phyloP scores from a whole-genome alignment of 1,284 basidiomycete genomes.

The Trichosporon faecale region DNA sequence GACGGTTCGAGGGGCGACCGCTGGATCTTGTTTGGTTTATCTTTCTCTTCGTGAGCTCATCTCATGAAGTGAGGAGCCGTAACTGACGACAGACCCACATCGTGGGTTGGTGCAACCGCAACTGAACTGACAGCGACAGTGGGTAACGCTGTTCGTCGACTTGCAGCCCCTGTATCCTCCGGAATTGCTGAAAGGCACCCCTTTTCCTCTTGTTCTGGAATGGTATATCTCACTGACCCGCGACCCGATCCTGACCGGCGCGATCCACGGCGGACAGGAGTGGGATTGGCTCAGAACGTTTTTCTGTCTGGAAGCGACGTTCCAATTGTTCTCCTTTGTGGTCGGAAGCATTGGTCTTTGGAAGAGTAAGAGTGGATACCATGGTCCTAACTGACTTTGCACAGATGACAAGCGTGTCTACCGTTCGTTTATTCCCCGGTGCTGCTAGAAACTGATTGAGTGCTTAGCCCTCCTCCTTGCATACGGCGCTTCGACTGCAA shows the following conservation, averaged over 20 bases:
- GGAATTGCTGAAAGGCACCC: slow-evolving; percentile 27
- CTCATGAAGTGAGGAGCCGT: not conserved
- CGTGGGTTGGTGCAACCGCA: not conserved
- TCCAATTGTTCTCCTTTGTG: slow-evolving; percentile 74
- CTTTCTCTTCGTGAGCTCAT: slow-evolving; percentile 37
- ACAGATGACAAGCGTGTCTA: slow-evolving; percentile 46
- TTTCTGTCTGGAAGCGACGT: slow-evolving; percentile 54
- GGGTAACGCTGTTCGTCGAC: slow-evolving; percentile 38
- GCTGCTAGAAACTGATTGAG: slow-evolving; percentile 18
- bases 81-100: slow-evolving; percentile 12
- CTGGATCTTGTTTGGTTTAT: slow-evolving; percentile 42
- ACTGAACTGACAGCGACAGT: not conserved
- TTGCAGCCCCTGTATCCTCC: slow-evolving; percentile 44
- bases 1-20: slow-evolving; percentile 34
- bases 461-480: slow-evolving; percentile 59
- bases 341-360: slow-evolving; percentile 65
- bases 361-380: slow-evolving; percentile 55
- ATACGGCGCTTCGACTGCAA: slow-evolving; percentile 73
- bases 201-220: slow-evolving; percentile 30
- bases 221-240: slow-evolving; percentile 41
- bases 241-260: slow-evolving; percentile 45
- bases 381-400: not conserved
- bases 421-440: slow-evolving; percentile 26
- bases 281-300: slow-evolving; percentile 46
- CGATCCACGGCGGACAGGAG: slow-evolving; percentile 23